phyloP scores from a whole-genome alignment of 2,329 filamentous ascomycete genomes.

The Berkeleyomyces rouxiae region DNA sequence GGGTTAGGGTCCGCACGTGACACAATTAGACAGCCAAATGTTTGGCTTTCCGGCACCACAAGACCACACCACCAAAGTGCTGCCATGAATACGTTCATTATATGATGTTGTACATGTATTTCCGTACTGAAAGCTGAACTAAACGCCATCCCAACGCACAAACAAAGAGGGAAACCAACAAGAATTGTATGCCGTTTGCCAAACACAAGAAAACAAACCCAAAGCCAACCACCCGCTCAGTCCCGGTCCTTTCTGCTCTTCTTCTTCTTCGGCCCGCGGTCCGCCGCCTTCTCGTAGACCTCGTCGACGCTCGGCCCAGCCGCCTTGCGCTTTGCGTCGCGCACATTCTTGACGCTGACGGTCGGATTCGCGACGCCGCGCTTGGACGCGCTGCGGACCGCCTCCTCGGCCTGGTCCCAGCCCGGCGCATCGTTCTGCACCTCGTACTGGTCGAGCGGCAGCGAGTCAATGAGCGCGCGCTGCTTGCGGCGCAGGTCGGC shows the following conservation, averaged over 20 bases:
- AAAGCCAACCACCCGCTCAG: neutral
- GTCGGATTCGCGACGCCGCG: constrained; percentile 52
- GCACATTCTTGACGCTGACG: constrained; percentile 55
- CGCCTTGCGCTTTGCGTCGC: constrained; percentile 51
- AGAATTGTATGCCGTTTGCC: neutral
- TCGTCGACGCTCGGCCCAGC: constrained; percentile 36
- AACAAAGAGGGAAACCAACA: neutral
- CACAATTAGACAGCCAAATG: neutral
- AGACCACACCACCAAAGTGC: neutral
- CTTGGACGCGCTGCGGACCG: constrained; percentile 44
- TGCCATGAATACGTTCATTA: neutral
- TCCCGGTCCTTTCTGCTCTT: constrained; percentile 28
- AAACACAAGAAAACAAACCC: neutral
- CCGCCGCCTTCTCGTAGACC: constrained; percentile 34
- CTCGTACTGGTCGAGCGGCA: constrained; percentile 70
- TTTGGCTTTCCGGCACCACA: no score
- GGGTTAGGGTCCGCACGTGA: neutral
- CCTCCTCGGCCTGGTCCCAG: constrained; percentile 59
- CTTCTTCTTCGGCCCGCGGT: constrained; percentile 38
- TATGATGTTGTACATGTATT: neutral
- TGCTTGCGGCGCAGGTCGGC: constrained; percentile 60
- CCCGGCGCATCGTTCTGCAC: constrained; percentile 44
- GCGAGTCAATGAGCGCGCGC: constrained; percentile 71
- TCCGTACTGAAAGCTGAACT: constrained; percentile 1
- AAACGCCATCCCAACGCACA: neutral